Percentiles rank a stretch among this genome's conserved stretches.
These are phyloP conservation scores for Apophysomyces variabilis DNA, from an alignment of 371 early-diverging fungal genomes.

Conservation along the genomic window DNA sequence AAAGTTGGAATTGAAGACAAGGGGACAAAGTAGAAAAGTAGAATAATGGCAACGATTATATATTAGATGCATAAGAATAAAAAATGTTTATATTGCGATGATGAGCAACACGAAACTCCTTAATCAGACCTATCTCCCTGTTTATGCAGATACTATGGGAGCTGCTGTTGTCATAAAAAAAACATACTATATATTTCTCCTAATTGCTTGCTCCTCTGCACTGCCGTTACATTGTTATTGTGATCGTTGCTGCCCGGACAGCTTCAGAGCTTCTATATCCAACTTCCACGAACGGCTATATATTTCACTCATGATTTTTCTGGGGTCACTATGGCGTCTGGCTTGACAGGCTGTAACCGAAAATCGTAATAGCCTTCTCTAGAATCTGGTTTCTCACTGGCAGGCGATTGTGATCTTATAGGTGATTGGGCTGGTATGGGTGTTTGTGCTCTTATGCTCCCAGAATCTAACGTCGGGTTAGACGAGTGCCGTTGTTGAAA, in stretches of 20 bases:
- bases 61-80: not conserved
- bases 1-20: not conserved
- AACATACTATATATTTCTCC: not conserved
- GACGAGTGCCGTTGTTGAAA: not conserved
- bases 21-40: not conserved
- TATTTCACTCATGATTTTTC: not conserved
- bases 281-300: no score
- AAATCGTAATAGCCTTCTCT: not conserved
- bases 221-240: not conserved
- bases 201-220: not conserved
- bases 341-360: not conserved
- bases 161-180: not conserved
- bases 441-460: not conserved
- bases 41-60: not conserved
- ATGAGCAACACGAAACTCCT: constrained; percentile 2
- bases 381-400: not conserved
- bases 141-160: not conserved
- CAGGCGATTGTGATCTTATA: not conserved
- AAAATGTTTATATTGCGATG: not conserved
- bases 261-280: no score
- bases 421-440: no score
- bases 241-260: no score
- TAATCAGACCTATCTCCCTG: not conserved
- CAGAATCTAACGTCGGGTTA: not conserved
- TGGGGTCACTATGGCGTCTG: not conserved